Evolutionary conservation across 352 stramenopile species (phyloP).

Genomic region (Pythium sp.): DNA sequence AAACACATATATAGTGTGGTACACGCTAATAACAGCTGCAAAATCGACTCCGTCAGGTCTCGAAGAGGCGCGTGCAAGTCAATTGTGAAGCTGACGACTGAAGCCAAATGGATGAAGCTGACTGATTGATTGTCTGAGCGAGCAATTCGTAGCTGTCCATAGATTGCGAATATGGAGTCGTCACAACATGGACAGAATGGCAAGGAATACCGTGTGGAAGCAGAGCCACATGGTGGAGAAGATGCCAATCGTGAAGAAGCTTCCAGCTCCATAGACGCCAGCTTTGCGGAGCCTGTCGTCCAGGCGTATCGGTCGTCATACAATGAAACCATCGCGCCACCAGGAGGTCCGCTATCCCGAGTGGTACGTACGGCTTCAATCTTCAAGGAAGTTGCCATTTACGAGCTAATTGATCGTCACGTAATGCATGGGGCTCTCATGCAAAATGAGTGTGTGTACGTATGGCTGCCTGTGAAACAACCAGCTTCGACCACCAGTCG

Average conservation of each 20-base stretch:
- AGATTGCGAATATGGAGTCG: not conserved
- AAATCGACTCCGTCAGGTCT: not conserved
- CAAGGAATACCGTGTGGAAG: not conserved
- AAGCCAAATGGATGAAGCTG: not conserved
- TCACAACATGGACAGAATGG: not conserved
- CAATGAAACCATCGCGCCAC: constrained; percentile 58
- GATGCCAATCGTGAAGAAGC: not conserved
- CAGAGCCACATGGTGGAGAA: constrained; percentile 10
- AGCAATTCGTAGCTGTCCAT: not conserved
- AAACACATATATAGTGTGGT: not conserved
- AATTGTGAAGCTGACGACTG: no score
- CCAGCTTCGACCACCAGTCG: constrained; percentile 58
- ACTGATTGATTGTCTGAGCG: not conserved
- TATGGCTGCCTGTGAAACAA: no score
- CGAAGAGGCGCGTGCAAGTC: not conserved
- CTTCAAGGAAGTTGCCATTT: not conserved
- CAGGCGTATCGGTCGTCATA: constrained; percentile 47
- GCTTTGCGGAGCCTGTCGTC: constrained; percentile 10
- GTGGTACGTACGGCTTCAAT: constrained; percentile 14
- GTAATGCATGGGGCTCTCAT: not conserved
- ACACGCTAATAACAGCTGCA: not conserved
- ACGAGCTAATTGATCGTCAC: not conserved
- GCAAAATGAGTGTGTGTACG: not conserved
- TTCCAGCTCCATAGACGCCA: not conserved
- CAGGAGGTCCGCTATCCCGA: constrained; percentile 33